Conservation (phyloP, 2,329 filamentous ascomycete species). For the Penicillium sclerotigenum region DNA sequence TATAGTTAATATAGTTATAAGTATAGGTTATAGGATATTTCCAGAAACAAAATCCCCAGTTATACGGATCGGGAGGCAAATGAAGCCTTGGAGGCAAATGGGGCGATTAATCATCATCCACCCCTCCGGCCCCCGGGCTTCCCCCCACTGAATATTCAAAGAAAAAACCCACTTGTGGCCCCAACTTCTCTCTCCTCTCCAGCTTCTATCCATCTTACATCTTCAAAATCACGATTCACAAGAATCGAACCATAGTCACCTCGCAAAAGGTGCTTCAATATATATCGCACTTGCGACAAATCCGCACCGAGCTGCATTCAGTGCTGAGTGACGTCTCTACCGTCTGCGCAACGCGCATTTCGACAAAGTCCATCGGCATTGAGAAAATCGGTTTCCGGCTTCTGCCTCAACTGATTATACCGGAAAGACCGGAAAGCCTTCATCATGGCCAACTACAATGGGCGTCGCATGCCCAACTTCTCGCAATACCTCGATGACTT, state of each 20-base stretch:
- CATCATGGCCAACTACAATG: constrained; percentile 70
- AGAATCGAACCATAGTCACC: background rate
- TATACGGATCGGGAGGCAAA: constrained; percentile 1
- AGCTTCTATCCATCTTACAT: background rate
- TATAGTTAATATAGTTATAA: background rate
- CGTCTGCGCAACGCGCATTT: constrained; percentile 11
- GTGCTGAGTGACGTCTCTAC: constrained; percentile 15
- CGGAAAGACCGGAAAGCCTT: background rate
- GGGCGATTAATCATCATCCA: constrained; percentile 21
- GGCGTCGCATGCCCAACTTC: constrained; percentile 78
- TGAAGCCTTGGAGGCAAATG: background rate
- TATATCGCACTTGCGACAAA: constrained; percentile 1
- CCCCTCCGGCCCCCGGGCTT: constrained; percentile 6
- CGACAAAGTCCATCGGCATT: constrained; percentile 2
- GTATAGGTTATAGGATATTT: too few species aligned
- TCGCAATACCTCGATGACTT: constrained; percentile 85
- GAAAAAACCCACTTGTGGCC: constrained; percentile 20
- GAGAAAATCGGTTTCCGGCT: background rate
- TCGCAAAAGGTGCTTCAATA: background rate
- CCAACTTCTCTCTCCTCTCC: constrained; percentile 2
- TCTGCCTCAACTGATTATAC: background rate
- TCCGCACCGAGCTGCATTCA: constrained; percentile 20
- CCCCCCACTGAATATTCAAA: constrained; percentile 13
- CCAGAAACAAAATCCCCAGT: background rate
- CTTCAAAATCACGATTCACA: background rate